These are phyloP conservation scores for Solanum medicagineum DNA, from an alignment of 257 asterid species.

Conservation along the genomic window DNA sequence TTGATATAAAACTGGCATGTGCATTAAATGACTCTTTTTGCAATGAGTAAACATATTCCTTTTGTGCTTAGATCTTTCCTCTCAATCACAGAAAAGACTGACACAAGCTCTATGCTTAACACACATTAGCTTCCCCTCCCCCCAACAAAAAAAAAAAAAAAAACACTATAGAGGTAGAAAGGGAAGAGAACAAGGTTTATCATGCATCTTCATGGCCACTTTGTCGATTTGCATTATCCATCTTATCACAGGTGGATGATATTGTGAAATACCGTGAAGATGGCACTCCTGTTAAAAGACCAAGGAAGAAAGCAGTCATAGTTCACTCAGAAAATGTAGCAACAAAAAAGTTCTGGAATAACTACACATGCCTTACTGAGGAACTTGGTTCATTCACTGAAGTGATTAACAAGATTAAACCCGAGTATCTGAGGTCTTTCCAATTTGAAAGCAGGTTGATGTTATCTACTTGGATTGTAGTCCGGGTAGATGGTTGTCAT, in stretches of 20 bases:
- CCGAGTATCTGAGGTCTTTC: slow-evolving; percentile 58
- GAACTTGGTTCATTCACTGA: slow-evolving; percentile 49
- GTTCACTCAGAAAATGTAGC: slow-evolving; percentile 57
- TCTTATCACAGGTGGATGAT: slow-evolving; percentile 41
- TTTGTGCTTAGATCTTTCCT: not conserved
- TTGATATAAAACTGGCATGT: not conserved
- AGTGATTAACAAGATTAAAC: slow-evolving; percentile 36
- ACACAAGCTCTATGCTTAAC: not conserved
- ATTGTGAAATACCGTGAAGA: slow-evolving; percentile 52
- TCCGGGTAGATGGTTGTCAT: slow-evolving; percentile 90
- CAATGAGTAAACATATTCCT: not conserved
- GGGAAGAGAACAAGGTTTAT: not conserved
- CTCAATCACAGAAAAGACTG: not conserved
- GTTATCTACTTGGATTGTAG: slow-evolving; percentile 65
- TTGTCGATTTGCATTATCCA: not conserved
- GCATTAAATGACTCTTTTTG: not conserved
- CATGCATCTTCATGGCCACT: not conserved
- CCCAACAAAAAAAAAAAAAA: too few species aligned
- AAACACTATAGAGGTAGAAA: not conserved
- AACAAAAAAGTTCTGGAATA: slow-evolving; percentile 64
- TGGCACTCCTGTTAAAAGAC: slow-evolving; percentile 63
- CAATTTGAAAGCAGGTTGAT: slow-evolving; percentile 42
- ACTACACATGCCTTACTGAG: slow-evolving; percentile 25
- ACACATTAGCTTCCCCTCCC: not conserved
- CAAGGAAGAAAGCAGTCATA: slow-evolving; percentile 32